Base-by-base conservation (phyloP, 805 yeast genomes). In the Isabelozyma gotoi region DNA sequence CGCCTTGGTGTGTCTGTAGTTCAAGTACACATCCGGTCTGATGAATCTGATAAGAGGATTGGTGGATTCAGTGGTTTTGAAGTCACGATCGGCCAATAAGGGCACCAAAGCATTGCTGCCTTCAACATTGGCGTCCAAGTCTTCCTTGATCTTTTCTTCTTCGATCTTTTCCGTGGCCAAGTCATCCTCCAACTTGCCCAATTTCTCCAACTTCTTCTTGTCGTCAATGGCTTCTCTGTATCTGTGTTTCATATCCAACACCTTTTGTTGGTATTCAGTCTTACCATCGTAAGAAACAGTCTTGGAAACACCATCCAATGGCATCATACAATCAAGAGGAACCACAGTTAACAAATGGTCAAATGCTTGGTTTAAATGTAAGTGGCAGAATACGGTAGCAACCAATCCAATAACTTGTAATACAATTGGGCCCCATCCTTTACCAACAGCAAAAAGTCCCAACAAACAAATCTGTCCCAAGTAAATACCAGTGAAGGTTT, bases 371-470 rank as follows among this genome's bases (percentile, higher is more conserved):
- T 75, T 79, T 59, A 92, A 63, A 49, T 80, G 77, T 21, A 80
- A 14, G 56, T 92, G 97, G 45, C 79, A 73, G 58, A 88, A 84
- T 3, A 77, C 77, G 0, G 97, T 88, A 50, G 76, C 63, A 7
- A 76, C 78, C 11, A 88, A 55, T 34, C 85, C 72, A 40, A 91
- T 73, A 1, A 81, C 82, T 62, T 86, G 88, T 42, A 92, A 66
- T 3, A 84, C 87, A 50, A 90, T 76, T 31, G 97, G 96, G 36
- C 97, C 98, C 97, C 97, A 92, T 34, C 95, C 85, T 73, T 88
- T 88, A 48, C 95, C 90, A 43, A 92, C 95, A 14, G 81, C 87
- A 60, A 89, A 91, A 43, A 94, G 65, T 43, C 97, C 97, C 42
- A 94, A 61, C 49, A 94, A 55, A 71, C 96, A 88, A 17, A 90